Evolutionary conservation across 345 rosid genomes (phyloP).

Genomic region (Anacardium occidentale): DNA sequence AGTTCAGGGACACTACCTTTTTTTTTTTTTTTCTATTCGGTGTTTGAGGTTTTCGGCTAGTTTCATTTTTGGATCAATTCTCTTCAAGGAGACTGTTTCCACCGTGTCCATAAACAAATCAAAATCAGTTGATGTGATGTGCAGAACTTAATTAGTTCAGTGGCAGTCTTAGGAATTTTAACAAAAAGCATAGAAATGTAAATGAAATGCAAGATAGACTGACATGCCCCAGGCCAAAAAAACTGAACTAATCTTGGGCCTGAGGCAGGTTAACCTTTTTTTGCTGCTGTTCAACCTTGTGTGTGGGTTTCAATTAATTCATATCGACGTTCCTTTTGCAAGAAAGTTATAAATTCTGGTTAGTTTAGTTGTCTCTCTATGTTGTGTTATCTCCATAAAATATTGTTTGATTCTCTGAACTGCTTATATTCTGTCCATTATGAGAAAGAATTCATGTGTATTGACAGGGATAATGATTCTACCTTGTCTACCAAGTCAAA

Average conservation of each 20-base stretch:
- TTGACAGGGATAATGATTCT: background rate
- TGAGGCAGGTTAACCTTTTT: background rate
- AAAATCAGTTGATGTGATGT: constrained; percentile 22
- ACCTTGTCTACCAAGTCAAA: constrained; percentile 11
- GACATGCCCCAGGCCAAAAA: background rate
- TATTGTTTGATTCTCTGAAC: background rate
- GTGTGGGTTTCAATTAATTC: background rate
- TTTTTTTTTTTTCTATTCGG: constrained; percentile 18
- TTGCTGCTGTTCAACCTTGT: background rate
- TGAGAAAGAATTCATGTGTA: background rate
- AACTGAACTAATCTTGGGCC: background rate
- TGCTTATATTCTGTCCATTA: background rate
- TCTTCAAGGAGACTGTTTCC: constrained; percentile 21
- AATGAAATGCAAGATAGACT: background rate
- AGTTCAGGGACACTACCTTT: constrained; percentile 19
- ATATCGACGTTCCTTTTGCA: background rate
- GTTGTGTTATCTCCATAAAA: background rate
- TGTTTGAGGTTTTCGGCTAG: constrained; percentile 20
- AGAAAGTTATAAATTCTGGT: background rate
- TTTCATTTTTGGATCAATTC: constrained; percentile 14
- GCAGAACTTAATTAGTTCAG: background rate
- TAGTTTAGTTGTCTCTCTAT: background rate
- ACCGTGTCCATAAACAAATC: constrained; percentile 15
- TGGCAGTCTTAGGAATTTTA: constrained; percentile 5
- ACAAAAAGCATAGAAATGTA: constrained; percentile 1